phyloP scores from a whole-genome alignment of 2,329 filamentous ascomycete species.

The Exophiala phaeomuriformis region DNA sequence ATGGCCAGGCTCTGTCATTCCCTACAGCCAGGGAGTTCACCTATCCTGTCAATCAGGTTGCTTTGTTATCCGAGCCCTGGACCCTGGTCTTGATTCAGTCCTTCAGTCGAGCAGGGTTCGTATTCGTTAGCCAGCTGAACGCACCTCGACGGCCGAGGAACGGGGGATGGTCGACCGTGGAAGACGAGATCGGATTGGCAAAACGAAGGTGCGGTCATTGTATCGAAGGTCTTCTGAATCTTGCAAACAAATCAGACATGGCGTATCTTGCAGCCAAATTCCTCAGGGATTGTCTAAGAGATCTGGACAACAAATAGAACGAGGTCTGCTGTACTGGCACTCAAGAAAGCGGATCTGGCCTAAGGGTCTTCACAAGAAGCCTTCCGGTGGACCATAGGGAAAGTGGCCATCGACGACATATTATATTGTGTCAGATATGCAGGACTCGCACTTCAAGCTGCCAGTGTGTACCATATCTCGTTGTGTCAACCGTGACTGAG shows the following conservation, averaged over 20 bases:
- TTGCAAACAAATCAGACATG: conserved; percentile 9
- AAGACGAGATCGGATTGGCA: neutral
- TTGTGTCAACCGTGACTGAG: too few relatives aligned
- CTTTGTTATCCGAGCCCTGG: conserved; percentile 9
- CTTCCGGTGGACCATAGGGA: too few relatives aligned
- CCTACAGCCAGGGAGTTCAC: conserved; percentile 53
- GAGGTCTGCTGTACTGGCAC: neutral
- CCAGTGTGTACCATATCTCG: too few relatives aligned
- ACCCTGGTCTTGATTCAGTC: conserved; percentile 7
- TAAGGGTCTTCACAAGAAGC: too few relatives aligned
- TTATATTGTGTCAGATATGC: too few relatives aligned
- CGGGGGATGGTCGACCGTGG: neutral
- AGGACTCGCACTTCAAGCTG: too few relatives aligned
- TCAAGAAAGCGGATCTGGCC: too few relatives aligned
- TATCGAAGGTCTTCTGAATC: conserved; percentile 5
- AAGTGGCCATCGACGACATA: too few relatives aligned
- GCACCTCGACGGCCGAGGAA: neutral
- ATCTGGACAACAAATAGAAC: neutral
- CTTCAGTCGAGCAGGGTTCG: conserved; percentile 6
- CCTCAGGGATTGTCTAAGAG: conserved; percentile 2
- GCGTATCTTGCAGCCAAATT: conserved; percentile 6
- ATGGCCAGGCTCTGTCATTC: conserved; percentile 43
- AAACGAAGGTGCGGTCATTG: conserved; percentile 4
- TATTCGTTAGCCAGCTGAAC: conserved; percentile 2
- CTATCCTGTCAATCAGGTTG: conserved; percentile 35